These are phyloP conservation scores for Plicaturopsis crispa DNA, from an alignment of 768 basidiomycete species.

Conservation along the genomic window DNA sequence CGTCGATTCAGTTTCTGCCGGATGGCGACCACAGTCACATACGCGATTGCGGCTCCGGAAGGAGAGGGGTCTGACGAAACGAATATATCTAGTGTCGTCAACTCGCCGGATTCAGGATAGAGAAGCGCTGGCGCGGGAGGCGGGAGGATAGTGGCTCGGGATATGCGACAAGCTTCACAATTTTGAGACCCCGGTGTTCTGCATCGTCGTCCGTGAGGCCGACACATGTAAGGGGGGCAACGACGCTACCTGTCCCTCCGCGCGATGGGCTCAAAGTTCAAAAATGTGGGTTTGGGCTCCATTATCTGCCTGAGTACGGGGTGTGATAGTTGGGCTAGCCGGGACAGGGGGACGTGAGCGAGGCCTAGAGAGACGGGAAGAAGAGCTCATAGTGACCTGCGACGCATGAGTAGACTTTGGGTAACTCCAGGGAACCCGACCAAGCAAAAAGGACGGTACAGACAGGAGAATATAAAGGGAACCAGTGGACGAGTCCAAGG, in stretches of 20 bases:
- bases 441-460: too few species aligned
- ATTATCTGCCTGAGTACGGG: slow-evolving; percentile 65
- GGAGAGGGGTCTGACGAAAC: too few species aligned
- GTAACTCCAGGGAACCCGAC: too few species aligned
- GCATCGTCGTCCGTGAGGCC: slow-evolving; percentile 63
- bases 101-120: too few species aligned
- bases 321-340: slow-evolving; percentile 49
- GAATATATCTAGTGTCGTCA: too few species aligned
- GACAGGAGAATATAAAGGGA: too few species aligned
- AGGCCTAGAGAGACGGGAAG: slow-evolving; percentile 68
- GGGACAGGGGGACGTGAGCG: slow-evolving; percentile 67
- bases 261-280: slow-evolving; percentile 74
- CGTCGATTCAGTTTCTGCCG: too few species aligned
- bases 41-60: too few species aligned
- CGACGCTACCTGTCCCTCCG: slow-evolving; percentile 72
- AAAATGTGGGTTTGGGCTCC: slow-evolving; percentile 55
- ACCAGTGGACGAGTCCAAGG: neutral
- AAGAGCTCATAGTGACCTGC: slow-evolving; percentile 53
- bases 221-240: slow-evolving; percentile 72
- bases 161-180: slow-evolving; percentile 71
- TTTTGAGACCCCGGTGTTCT: slow-evolving; percentile 70
- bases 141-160: slow-evolving; percentile 55
- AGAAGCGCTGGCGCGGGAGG: slow-evolving; percentile 1
- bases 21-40: too few species aligned
- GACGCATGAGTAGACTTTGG: too few species aligned